Evolutionary conservation across 805 yeast species (phyloP), one percentile per base, ranked within the genome.

Genomic region (Saturnispora galanensis): DNA sequence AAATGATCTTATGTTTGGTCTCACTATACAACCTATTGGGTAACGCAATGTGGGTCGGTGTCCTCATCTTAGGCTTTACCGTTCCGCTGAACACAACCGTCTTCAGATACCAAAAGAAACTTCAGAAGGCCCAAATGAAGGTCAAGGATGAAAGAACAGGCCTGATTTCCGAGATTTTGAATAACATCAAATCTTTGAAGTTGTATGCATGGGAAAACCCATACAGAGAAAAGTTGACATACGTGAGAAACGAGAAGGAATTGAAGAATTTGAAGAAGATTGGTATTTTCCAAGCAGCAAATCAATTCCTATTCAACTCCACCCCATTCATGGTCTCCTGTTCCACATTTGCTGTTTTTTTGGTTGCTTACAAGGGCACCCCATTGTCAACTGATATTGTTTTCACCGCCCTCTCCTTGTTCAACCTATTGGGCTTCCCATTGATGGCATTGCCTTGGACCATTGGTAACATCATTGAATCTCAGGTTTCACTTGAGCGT

Each of bases 141-240:
- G 76, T 76, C 57, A 90, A 93, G 62, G 99, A 93, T 65, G 84
- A 82, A 60, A 80, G 99, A 69, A 84, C 96, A 10, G 79, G 96
- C 53, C 69, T 89, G 37, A 83, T 87, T 45, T 79, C 86, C 49
- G 97, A 90, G 60, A 84, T 90, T 45, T 71, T 90, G 60, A 86
- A 85, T 61, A 90, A 89, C 57, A 86, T 93, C 62, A 90, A 88
- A 66, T 86, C 96, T 10, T 70, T 93, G 60, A 93, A 93, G 62
- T 71, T 94, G 41, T 93, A 93, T 58, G 95, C 94, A 2, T 93
- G 99, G 99, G 99, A 93, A 65, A 67, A 61, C 30, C 95, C 97
- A 3, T 88, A 86, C 60, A 75, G 77, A 56, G 73, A 71, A 28
- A 83, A 82, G 54, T 70, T 94, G 47, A 76, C 77, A 51, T 67